Conservation (phyloP, 2,329 filamentous ascomycete species). For the Volutella citrinella region DNA sequence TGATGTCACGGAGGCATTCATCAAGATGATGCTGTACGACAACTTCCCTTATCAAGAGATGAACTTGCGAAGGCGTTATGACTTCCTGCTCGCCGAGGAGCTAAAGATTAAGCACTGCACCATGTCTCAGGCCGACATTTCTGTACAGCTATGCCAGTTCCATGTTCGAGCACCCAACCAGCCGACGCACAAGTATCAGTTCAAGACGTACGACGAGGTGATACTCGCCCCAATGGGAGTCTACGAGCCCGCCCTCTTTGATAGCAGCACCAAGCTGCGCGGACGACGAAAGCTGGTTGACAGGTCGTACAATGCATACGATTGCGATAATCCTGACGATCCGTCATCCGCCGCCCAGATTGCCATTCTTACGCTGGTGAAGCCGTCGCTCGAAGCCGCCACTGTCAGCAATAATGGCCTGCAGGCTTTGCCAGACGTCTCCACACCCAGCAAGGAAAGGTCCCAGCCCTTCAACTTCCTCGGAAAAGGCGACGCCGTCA, state of each 20-base stretch:
- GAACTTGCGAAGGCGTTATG: constrained; percentile 84
- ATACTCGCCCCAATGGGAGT: constrained; percentile 94
- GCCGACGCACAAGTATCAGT: constrained; percentile 87
- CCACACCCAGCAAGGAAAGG: constrained; percentile 61
- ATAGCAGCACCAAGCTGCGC: constrained; percentile 74
- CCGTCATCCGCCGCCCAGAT: constrained; percentile 82
- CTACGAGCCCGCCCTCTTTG: constrained; percentile 85
- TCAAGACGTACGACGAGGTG: constrained; percentile 96
- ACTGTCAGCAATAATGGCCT: constrained; percentile 42
- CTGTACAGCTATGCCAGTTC: constrained; percentile 84
- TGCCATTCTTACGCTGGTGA: constrained; percentile 57
- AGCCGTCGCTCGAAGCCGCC: constrained; percentile 52
- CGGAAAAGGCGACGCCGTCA: constrained; percentile 63
- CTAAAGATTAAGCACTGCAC: constrained; percentile 92
- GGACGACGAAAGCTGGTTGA: constrained; percentile 79
- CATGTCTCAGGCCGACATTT: constrained; percentile 85
- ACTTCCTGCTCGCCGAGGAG: constrained; percentile 91
- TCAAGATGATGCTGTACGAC: constrained; percentile 97
- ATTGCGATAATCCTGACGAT: constrained; percentile 82
- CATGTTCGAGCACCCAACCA: constrained; percentile 85
- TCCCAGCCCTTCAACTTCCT: constrained; percentile 68
- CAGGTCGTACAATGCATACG: constrained; percentile 90
- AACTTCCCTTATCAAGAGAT: constrained; percentile 95
- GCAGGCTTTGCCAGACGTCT: constrained; percentile 44
- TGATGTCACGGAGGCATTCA: constrained; percentile 90